Base-by-base conservation (phyloP, 306 rosid genomes). In the Vicia villosa region DNA sequence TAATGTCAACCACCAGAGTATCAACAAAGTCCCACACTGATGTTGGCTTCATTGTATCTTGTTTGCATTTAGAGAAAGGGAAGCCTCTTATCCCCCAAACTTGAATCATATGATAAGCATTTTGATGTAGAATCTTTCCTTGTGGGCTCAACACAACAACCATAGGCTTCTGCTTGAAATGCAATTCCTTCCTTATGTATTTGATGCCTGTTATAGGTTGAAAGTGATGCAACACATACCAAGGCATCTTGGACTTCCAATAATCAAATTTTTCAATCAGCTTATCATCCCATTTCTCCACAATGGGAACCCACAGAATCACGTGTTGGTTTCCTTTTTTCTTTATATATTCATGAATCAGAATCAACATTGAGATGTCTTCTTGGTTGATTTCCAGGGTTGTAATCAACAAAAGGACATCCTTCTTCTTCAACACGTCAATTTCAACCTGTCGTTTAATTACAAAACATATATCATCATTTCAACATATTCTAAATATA, bases 141-240 rank as follows among this genome's bases (percentile, higher is more conserved):
- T n/a, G n/a, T n/a, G n/a, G n/a, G n/a, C n/a, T n/a, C n/a, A n/a
- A n/a, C n/a, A n/a, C n/a, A n/a, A n/a, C n/a, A n/a, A n/a, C n/a
- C n/a, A n/a, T n/a, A n/a, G n/a, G n/a, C n/a, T n/a, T 28, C 52
- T 74, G 11, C 1, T 76, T 72, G 1, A 80, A 79, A 0, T 38
- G 77, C 89, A 89, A 81, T 19, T 79, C 47, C 63, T 82, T 89
- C 45, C 83, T 87, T 7, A 81, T 66, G n/a, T n/a, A n/a, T n/a
- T n/a, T n/a, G n/a, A n/a, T n/a, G n/a, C n/a, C n/a, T n/a, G n/a
- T n/a, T n/a, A n/a, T n/a, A n/a, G n/a, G n/a, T n/a, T n/a, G n/a
- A n/a, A n/a, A n/a, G n/a, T n/a, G n/a, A n/a, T n/a, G n/a, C n/a
- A n/a, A n/a, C n/a, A n/a, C n/a, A n/a, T n/a, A n/a, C n/a, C n/a